Evolutionary conservation across 805 yeast genomes (phyloP).

Genomic region (Candida anglica): DNA sequence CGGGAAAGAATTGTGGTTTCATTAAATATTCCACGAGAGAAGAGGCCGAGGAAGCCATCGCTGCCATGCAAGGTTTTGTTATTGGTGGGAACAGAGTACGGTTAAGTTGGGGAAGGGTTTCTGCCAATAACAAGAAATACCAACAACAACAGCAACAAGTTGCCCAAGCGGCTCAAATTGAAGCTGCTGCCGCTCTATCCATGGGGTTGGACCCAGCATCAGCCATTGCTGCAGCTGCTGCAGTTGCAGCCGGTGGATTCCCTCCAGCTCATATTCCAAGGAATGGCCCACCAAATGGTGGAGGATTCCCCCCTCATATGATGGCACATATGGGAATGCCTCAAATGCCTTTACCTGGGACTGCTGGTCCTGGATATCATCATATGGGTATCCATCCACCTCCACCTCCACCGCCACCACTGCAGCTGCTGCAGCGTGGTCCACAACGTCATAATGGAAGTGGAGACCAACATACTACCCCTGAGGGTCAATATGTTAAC

Average conservation of each 20-base stretch:
- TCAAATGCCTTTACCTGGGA: slow-evolving; percentile 1
- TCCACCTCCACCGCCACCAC: too few species aligned
- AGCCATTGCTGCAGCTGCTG: slow-evolving; percentile 25
- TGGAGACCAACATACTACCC: too few species aligned
- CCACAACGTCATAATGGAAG: too few species aligned
- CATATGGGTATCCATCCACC: too few species aligned
- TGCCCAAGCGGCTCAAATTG: slow-evolving; percentile 11
- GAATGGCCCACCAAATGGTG: not conserved
- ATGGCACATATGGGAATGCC: slow-evolving; percentile 3
- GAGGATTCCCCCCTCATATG: slow-evolving; percentile 9
- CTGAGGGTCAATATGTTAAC: too few species aligned
- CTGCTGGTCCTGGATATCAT: not conserved
- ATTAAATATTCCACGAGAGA: slow-evolving; percentile 75
- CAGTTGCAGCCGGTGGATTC: slow-evolving; percentile 19
- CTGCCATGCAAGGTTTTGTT: slow-evolving; percentile 86
- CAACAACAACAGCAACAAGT: slow-evolving; percentile 26
- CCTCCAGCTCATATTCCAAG: slow-evolving; percentile 13
- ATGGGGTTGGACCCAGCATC: slow-evolving; percentile 38
- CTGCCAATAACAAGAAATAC: slow-evolving; percentile 26
- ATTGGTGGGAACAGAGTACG: slow-evolving; percentile 81
- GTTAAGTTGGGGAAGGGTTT: slow-evolving; percentile 79
- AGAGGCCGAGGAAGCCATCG: slow-evolving; percentile 82
- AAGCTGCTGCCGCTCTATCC: slow-evolving; percentile 32
- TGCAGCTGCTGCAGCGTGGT: too few species aligned
- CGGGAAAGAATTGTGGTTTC: slow-evolving; percentile 84